Evolutionary conservation across 192 early-diverging fungal genomes (phyloP), one percentile per base, ranked within the genome.

Genomic region (Linnemannia zychae): DNA sequence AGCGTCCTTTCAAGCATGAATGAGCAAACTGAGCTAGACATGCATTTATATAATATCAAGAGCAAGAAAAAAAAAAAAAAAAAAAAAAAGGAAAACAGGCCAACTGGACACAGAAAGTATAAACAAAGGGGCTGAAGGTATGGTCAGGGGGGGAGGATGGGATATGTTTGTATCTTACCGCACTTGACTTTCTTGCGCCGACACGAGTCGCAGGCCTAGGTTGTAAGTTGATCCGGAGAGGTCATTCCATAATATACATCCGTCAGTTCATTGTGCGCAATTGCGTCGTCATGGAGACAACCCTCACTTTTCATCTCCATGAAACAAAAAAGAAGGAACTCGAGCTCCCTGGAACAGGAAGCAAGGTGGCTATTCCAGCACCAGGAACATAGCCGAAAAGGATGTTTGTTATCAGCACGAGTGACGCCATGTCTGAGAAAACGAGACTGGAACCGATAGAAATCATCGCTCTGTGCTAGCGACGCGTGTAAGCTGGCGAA

Each of bases 171-270:
- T 63, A 15, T 63, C 76, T 66, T 78, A 84, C 81, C 81, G 72
- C 81, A 84, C 76, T 84, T 84, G 81, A 84, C 81, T 78, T 84
- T 84, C 40, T 84, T 84, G n/a, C 81, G 50, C 36, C 81, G 75
- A 48, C 81, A 84, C 20, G 81, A 84, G 50, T 84, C 81, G 66
- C 81, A 84, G 24, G 81, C 81, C 81, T 84, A 53, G 13, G 48
- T 63, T 63, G 67, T 40, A 40, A 38, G 36, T 38, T 38, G 67
- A 68, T 68, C 67, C 82, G 48, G 76, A 71, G 40, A 44, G 40
- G 69, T 22, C 44, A 38, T 38, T 28, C 11, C 22, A 71, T 46
- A n/a, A n/a, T 46, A 22, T 46, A 4, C 15, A 24, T 17, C 40
- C 9, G 40, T 44, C 40, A 44, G n/a, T 44, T 44, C 40, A 44